phyloP scores from a whole-genome alignment of 805 yeast species.

The Metschnikowia corniflorae region DNA sequence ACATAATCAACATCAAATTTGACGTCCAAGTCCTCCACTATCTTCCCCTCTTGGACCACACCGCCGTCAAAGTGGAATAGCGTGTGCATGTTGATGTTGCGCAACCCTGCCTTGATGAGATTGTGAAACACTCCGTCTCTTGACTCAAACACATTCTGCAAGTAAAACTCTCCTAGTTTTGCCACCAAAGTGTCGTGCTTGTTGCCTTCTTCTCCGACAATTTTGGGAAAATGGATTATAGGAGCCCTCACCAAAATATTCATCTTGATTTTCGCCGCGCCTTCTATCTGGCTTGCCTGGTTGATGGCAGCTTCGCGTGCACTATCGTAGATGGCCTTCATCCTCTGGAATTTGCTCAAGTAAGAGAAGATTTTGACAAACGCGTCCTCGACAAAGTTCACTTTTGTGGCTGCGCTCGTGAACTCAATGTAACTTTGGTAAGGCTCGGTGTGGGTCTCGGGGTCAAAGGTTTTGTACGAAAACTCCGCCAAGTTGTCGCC shows the following conservation, averaged over 20 bases:
- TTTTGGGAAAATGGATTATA: conserved; percentile 70
- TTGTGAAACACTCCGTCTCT: conserved; percentile 40
- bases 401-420: conserved; percentile 68
- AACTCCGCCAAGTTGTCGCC: conserved; percentile 81
- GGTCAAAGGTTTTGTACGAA: conserved; percentile 75
- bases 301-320: conserved; percentile 87
- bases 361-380: conserved; percentile 63
- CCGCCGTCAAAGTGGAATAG: conserved; percentile 46
- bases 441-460: conserved; percentile 41
- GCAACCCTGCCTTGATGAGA: conserved; percentile 61
- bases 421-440: conserved; percentile 59
- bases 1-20: conserved; percentile 55
- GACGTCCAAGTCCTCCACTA: conserved; percentile 64
- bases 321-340: conserved; percentile 86
- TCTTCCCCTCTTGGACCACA: conserved; percentile 51
- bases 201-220: conserved; percentile 37
- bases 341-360: conserved; percentile 68
- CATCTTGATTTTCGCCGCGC: conserved; percentile 60
- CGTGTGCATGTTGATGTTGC: conserved; percentile 69
- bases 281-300: conserved; percentile 66
- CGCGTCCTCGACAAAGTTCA: conserved; percentile 81
- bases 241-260: conserved; percentile 79
- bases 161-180: conserved; percentile 78
- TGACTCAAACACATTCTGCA: conserved; percentile 55
- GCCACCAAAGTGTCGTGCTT: conserved; percentile 61